These are phyloP conservation scores for Waltergamsia citrina DNA, from an alignment of 2,329 filamentous ascomycete species.

Conservation along the genomic window DNA sequence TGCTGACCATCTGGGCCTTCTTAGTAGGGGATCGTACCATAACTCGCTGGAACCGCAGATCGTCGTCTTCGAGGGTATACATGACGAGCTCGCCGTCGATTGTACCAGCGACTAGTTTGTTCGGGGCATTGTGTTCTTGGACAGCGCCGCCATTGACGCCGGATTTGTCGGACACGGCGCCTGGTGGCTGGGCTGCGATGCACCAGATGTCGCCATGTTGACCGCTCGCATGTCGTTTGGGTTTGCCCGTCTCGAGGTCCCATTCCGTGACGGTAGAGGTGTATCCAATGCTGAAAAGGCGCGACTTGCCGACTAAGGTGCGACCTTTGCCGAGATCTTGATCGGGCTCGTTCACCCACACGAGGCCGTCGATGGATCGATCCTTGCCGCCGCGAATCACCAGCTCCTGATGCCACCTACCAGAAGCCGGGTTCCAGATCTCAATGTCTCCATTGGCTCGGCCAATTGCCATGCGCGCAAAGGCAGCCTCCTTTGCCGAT, in stretches of 20 bases:
- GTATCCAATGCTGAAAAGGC: conserved; percentile 94
- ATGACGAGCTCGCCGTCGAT: conserved; percentile 84
- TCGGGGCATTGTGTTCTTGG: conserved; percentile 24
- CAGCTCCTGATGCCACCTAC: conserved; percentile 82
- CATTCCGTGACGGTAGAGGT: conserved; percentile 90
- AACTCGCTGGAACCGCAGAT: conserved; percentile 70
- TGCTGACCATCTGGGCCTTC: conserved; percentile 81
- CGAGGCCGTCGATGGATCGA: conserved; percentile 80
- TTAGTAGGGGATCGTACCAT: conserved; percentile 70
- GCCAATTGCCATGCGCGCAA: conserved; percentile 75
- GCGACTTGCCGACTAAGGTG: conserved; percentile 58
- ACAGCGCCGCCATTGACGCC: conserved; percentile 5
- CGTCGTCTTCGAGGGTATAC: conserved; percentile 76
- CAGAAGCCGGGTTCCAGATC: conserved; percentile 85
- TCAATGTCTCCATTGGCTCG: conserved; percentile 94
- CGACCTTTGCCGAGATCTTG: conserved; percentile 55
- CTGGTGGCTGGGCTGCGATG: conserved; percentile 70
- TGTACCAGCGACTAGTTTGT: conserved; percentile 74
- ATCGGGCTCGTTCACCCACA: conserved; percentile 82
- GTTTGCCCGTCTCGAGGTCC: conserved; percentile 73
- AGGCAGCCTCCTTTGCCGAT: conserved; percentile 37
- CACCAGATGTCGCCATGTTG: conserved; percentile 98
- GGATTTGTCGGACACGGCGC: conserved; percentile 3
- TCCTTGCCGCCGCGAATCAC: conserved; percentile 76
- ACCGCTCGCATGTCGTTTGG: conserved; percentile 75